phyloP scores from a whole-genome alignment of 192 early-diverging fungal genomes.

The Rhizophlyctis rosea region DNA sequence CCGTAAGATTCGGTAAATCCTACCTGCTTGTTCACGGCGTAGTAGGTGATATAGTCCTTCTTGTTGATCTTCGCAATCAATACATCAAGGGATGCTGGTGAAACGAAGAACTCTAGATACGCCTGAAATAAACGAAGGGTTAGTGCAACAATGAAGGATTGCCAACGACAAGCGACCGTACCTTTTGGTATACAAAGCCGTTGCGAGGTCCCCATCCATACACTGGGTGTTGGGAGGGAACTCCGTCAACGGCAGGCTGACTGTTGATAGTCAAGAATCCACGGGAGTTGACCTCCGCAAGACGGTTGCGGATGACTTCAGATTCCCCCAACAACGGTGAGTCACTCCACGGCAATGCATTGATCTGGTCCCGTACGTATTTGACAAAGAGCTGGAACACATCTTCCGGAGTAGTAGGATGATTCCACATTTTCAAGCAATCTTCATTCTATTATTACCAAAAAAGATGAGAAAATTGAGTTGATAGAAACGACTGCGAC shows the following conservation, averaged over 20 bases:
- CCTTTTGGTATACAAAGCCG: slow-evolving; percentile 94
- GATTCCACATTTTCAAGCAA: slow-evolving; percentile 75
- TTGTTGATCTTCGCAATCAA: slow-evolving; percentile 68
- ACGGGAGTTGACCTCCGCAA: slow-evolving; percentile 69
- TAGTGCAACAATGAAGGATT: too few relatives aligned
- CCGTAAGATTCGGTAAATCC: neutral
- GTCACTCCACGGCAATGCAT: slow-evolving; percentile 90
- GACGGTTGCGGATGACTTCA: slow-evolving; percentile 60
- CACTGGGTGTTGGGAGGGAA: slow-evolving; percentile 66
- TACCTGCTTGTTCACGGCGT: slow-evolving; percentile 78
- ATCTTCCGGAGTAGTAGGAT: slow-evolving; percentile 64
- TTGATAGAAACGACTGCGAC: neutral
- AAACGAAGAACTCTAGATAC: slow-evolving; percentile 94
- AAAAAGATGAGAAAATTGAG: slow-evolving; percentile 1
- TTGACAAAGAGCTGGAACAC: slow-evolving; percentile 73
- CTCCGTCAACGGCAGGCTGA: slow-evolving; percentile 92
- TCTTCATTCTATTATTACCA: slow-evolving; percentile 53
- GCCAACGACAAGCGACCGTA: too few relatives aligned
- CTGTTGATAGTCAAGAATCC: slow-evolving; percentile 96
- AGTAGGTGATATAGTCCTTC: slow-evolving; percentile 75
- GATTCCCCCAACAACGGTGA: slow-evolving; percentile 77
- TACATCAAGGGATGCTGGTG: slow-evolving; percentile 61
- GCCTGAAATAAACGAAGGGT: slow-evolving; percentile 45
- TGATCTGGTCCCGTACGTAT: slow-evolving; percentile 78
- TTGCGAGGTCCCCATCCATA: slow-evolving; percentile 96